Percentiles rank a stretch among this genome's conserved stretches.
These are phyloP conservation scores for Taiozyma sp. DNA, from an alignment of 1,139 yeast species.

Conservation along the genomic window DNA sequence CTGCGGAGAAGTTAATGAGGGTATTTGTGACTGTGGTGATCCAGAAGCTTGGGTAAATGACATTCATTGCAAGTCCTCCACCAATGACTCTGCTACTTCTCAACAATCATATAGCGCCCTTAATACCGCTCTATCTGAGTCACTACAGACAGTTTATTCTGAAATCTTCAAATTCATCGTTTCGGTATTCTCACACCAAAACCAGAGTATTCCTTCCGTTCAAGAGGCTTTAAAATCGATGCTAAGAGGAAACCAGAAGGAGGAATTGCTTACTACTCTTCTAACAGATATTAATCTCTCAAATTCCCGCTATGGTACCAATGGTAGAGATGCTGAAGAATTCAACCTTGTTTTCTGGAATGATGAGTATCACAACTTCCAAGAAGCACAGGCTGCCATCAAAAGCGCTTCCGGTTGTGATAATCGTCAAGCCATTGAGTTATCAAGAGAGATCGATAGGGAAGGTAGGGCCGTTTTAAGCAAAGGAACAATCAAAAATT, in stretches of 20 bases:
- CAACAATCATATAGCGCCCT: conserved; percentile 52
- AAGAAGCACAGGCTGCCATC: conserved; percentile 28
- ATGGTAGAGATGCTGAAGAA: conserved; percentile 20
- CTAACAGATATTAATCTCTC: background rate
- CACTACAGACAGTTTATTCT: conserved; percentile 31
- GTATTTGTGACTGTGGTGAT: conserved; percentile 72
- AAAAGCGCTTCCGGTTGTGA: conserved; percentile 32
- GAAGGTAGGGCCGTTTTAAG: conserved; percentile 33
- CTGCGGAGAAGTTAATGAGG: conserved; percentile 45
- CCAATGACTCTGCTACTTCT: background rate
- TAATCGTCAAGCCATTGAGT: conserved; percentile 3
- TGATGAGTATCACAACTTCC: conserved; percentile 64
- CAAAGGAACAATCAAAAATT: conserved; percentile 18
- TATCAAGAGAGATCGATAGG: conserved; percentile 29
- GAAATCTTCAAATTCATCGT: conserved; percentile 44
- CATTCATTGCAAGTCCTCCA: conserved; percentile 39
- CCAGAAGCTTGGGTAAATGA: conserved; percentile 51
- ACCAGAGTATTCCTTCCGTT: conserved; percentile 17
- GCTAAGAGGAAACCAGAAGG: background rate
- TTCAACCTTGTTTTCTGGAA: conserved; percentile 56
- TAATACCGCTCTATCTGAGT: conserved; percentile 33
- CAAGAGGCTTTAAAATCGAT: conserved; percentile 2
- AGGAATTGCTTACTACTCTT: background rate
- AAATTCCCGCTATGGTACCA: background rate
- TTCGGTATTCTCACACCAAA: conserved; percentile 33